phyloP scores from a whole-genome alignment of 169 alveolate genomes.

The Plasmodium yoelii region DNA sequence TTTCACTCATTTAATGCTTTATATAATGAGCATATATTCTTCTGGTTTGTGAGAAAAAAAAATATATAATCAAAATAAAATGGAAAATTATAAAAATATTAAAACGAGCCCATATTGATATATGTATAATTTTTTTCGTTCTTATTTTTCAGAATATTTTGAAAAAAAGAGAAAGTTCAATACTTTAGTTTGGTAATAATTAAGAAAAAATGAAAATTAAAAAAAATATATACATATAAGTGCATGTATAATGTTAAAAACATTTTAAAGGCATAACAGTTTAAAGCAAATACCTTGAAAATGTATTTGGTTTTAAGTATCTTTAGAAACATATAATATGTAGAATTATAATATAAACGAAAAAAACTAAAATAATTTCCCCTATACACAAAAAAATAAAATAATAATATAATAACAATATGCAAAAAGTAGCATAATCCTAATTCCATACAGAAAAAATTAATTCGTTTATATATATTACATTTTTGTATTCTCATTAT shows the following conservation, averaged over 20 bases:
- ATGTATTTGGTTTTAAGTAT: not conserved
- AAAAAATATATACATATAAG: not conserved
- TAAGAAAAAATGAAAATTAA: conserved; percentile 11
- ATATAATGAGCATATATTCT: conserved; percentile 56
- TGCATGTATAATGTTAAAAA: not conserved
- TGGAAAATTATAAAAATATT: not conserved
- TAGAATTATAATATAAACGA: too few species aligned
- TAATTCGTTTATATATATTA: too few species aligned
- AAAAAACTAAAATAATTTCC: too few species aligned
- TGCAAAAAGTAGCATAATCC: too few species aligned
- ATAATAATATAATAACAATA: too few species aligned
- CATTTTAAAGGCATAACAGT: not conserved
- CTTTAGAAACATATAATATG: too few species aligned
- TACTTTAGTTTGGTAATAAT: conserved; percentile 57
- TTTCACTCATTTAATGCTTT: conserved; percentile 60
- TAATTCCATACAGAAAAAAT: too few species aligned
- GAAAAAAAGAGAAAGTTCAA: conserved; percentile 70
- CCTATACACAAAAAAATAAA: too few species aligned
- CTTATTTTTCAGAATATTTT: conserved; percentile 58
- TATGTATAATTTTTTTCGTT: conserved; percentile 13
- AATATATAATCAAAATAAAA: not conserved
- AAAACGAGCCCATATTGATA: not conserved
- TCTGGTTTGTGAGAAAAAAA: conserved; percentile 25
- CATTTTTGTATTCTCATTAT: too few species aligned
- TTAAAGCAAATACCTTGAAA: not conserved